Conservation (phyloP, 1,284 basidiomycete species). For the Tylopilus sp. region DNA sequence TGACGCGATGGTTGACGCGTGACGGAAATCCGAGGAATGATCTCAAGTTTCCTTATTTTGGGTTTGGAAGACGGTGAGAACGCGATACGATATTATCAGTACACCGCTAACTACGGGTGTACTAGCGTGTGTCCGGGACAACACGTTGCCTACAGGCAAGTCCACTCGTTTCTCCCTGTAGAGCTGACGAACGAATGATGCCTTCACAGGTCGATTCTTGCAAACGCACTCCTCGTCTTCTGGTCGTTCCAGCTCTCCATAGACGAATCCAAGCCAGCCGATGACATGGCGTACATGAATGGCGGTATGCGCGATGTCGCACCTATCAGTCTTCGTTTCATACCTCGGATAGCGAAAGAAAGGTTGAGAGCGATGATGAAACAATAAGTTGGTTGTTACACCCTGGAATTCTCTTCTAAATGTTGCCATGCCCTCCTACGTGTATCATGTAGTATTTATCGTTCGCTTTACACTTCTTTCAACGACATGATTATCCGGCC, state of each 20-base stretch:
- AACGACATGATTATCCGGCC: no score
- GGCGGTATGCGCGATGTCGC: neutral
- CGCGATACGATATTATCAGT: no score
- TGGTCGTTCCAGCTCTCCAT: constrained; percentile 17
- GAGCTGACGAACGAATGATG: neutral
- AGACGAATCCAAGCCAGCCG: constrained; percentile 6
- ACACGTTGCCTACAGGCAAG: constrained; percentile 11
- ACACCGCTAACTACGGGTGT: neutral
- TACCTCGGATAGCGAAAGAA: constrained; percentile 7
- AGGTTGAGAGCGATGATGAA: constrained; percentile 9
- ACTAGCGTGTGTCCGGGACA: constrained; percentile 18
- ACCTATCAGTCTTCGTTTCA: constrained; percentile 7
- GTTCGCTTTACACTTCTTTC: neutral
- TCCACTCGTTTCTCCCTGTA: neutral
- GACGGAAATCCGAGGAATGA: constrained; percentile 8
- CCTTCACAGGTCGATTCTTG: constrained; percentile 13
- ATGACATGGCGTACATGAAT: constrained; percentile 13
- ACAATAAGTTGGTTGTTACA: neutral
- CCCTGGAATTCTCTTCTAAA: no score
- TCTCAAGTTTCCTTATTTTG: constrained; percentile 11
- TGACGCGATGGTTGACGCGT: constrained; percentile 7
- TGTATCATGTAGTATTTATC: neutral
- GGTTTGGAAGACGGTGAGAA: constrained; percentile 14
- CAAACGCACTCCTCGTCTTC: constrained; percentile 8
- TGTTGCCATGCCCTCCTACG: no score